Evolutionary conservation across 768 basidiomycete genomes (phyloP).

Genomic region (Tricholoma hemisulphureum): DNA sequence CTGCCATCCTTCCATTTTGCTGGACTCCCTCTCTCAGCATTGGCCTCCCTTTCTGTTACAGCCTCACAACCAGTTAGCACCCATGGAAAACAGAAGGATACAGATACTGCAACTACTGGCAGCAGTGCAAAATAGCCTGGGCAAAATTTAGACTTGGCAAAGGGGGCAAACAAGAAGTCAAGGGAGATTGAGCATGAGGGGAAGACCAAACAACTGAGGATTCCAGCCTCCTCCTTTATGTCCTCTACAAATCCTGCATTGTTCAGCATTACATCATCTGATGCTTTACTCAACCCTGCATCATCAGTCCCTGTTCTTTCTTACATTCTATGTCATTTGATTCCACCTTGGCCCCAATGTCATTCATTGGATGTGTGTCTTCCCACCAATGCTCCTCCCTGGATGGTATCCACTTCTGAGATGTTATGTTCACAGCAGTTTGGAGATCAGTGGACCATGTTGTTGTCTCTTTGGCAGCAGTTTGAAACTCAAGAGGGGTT

Average conservation of each 20-base stretch:
- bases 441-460: not conserved
- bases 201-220: not conserved
- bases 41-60: not conserved
- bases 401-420: not conserved
- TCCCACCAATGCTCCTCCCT: not conserved
- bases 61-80: not conserved
- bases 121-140: not conserved
- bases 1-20: not conserved
- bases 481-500: not conserved
- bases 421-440: not conserved
- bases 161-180: not conserved
- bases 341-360: too few relatives aligned
- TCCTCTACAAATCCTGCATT: not conserved
- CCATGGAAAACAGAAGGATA: not conserved
- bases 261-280: not conserved
- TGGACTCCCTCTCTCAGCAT: not conserved
- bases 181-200: not conserved
- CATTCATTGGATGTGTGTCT: not conserved
- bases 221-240: not conserved
- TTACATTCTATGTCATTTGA: not conserved
- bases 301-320: not conserved
- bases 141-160: not conserved
- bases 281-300: not conserved
- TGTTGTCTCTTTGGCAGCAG: not conserved
- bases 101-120: not conserved